Evolutionary conservation across 129 eudicot species (phyloP).

Genomic region (Silybum marianum): DNA sequence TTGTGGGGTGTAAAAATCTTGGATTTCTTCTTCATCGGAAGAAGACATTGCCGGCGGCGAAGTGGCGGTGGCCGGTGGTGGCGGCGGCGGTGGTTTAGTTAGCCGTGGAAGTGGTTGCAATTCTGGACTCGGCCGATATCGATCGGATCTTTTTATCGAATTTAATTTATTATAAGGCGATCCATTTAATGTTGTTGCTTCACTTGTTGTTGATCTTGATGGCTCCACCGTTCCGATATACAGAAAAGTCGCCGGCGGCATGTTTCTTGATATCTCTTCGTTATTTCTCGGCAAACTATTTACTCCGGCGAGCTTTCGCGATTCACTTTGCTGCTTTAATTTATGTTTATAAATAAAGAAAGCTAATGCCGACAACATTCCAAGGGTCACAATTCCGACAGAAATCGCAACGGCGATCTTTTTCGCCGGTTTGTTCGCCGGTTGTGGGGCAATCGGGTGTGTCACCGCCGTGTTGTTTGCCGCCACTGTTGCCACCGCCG

Average conservation of each 20-base stretch:
- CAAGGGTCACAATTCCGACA: slow-evolving; percentile 79
- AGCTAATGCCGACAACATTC: slow-evolving; percentile 81
- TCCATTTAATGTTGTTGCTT: slow-evolving; percentile 35
- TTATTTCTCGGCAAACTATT: slow-evolving; percentile 36
- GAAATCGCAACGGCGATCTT: slow-evolving; percentile 78
- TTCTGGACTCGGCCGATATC: slow-evolving; percentile 93
- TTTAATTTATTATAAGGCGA: slow-evolving; percentile 76
- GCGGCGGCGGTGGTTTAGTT: slow-evolving; percentile 41
- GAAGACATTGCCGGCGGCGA: slow-evolving; percentile 70
- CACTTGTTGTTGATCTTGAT: slow-evolving; percentile 47
- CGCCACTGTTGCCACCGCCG: neutral
- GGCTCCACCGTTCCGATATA: slow-evolving; percentile 96
- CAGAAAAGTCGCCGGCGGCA: slow-evolving; percentile 68
- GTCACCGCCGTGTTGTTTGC: slow-evolving; percentile 36
- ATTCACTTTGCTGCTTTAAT: slow-evolving; percentile 46
- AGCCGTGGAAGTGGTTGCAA: slow-evolving; percentile 92
- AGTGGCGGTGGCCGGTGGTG: slow-evolving; percentile 44
- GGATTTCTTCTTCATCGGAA: slow-evolving; percentile 65
- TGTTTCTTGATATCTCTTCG: slow-evolving; percentile 46
- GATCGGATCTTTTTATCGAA: slow-evolving; percentile 61
- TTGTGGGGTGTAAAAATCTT: slow-evolving; percentile 88
- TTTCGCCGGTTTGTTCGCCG: slow-evolving; percentile 50
- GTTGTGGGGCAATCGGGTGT: slow-evolving; percentile 56
- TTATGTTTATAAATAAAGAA: slow-evolving; percentile 66
- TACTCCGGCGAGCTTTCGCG: slow-evolving; percentile 59